Evolutionary conservation across 2,329 filamentous ascomycete species (phyloP).

Genomic region (Arthrobotrys sphaeroides): DNA sequence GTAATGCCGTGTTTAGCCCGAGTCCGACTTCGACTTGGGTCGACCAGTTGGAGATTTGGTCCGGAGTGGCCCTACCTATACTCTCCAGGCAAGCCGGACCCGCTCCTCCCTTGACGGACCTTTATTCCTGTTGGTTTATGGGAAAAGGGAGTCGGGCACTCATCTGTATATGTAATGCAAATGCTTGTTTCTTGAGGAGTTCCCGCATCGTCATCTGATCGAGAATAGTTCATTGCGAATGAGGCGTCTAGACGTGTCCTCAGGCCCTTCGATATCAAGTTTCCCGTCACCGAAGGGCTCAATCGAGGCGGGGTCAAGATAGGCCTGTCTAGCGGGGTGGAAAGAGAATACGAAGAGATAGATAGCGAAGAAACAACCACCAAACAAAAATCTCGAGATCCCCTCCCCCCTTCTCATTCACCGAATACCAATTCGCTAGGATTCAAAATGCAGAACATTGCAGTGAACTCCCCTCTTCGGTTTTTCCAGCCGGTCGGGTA

Average conservation of each 20-base stretch:
- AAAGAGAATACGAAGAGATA: conserved; percentile 18
- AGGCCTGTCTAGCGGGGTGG: conserved; percentile 38
- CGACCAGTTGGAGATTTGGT: neutral
- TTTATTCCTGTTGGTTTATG: conserved; percentile 38
- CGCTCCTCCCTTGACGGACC: conserved; percentile 21
- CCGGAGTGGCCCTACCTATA: conserved; percentile 12
- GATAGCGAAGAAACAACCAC: conserved; percentile 3
- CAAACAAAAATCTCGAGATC: neutral
- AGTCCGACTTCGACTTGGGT: conserved; percentile 10
- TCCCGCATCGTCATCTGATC: conserved; percentile 54
- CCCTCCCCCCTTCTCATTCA: neutral
- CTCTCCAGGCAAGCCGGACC: conserved; percentile 8
- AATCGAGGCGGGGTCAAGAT: conserved; percentile 35
- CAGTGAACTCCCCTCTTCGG: conserved; percentile 47
- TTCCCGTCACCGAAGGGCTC: conserved; percentile 22
- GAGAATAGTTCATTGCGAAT: conserved; percentile 44
- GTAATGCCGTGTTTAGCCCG: conserved; percentile 54
- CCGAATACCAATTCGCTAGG: conserved; percentile 25
- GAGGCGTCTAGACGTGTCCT: conserved; percentile 48
- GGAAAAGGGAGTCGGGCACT: conserved; percentile 5
- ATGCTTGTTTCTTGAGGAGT: conserved; percentile 42
- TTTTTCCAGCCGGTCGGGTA: conserved; percentile 51
- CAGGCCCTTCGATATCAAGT: conserved; percentile 51
- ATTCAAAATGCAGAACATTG: conserved; percentile 34
- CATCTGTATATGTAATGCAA: conserved; percentile 39